Evolutionary conservation across 768 basidiomycete species (phyloP).

Genomic region (Pleurotus tuber-regium): DNA sequence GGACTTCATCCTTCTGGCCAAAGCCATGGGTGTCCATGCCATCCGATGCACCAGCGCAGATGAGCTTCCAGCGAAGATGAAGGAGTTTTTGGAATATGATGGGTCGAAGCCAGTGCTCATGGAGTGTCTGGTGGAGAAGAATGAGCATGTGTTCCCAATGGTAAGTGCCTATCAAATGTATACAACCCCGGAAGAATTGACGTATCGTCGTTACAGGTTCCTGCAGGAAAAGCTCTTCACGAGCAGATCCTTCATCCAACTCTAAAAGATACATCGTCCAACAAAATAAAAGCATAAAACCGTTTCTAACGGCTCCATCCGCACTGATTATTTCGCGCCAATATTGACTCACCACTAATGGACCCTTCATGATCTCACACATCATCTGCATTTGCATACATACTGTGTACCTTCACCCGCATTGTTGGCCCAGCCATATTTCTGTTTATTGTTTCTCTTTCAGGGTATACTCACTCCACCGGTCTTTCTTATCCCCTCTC

Average conservation of each 20-base stretch:
- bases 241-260: conserved; percentile 82
- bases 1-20: conserved; percentile 86
- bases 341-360: no score
- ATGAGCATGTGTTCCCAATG: conserved; percentile 92
- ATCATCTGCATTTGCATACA: no score
- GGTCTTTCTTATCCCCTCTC: not conserved
- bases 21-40: conserved; percentile 91
- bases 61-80: conserved; percentile 94
- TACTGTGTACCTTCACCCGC: no score
- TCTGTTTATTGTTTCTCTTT: conserved; percentile 3
- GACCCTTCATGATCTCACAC: no score
- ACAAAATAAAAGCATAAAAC: conserved; percentile 17
- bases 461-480: not conserved
- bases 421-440: no score
- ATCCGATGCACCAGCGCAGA: conserved; percentile 67
- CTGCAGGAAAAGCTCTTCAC: conserved; percentile 92
- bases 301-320: no score
- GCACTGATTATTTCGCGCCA: no score
- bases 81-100: conserved; percentile 97
- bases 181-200: no score
- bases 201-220: conserved; percentile 46
- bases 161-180: no score
- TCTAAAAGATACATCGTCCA: conserved; percentile 25
- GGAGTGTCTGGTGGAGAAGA: conserved; percentile 84
- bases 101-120: conserved; percentile 81